Conservation (phyloP, 768 basidiomycete genomes). For the Lactifluus pinguis region DNA sequence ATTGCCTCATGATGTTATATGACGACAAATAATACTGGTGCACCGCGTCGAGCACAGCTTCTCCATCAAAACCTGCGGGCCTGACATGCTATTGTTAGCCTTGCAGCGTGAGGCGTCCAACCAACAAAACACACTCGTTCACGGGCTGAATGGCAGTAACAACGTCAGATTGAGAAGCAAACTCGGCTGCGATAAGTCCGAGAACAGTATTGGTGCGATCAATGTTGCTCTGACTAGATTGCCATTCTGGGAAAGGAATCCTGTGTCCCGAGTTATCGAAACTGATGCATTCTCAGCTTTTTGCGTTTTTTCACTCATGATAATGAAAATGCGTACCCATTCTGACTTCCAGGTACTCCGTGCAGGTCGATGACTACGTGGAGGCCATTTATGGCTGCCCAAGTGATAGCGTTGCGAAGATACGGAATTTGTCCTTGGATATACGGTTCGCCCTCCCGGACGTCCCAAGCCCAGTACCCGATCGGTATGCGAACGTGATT, state of each 20-base stretch:
- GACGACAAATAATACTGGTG: constrained; percentile 64
- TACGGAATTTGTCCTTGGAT: constrained; percentile 72
- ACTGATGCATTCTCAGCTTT: constrained; percentile 28
- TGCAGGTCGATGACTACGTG: constrained; percentile 70
- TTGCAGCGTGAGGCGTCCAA: no score
- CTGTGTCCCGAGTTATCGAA: constrained; percentile 78
- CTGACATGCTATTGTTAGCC: constrained; percentile 28
- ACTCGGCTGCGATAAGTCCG: constrained; percentile 51
- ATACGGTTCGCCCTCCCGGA: constrained; percentile 71
- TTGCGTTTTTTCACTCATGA: neutral
- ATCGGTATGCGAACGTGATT: constrained; percentile 82
- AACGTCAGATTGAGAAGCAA: constrained; percentile 41
- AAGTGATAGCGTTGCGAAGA: constrained; percentile 53
- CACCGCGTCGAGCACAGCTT: constrained; percentile 39
- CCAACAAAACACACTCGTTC: constrained; percentile 49
- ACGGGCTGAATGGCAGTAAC: constrained; percentile 65
- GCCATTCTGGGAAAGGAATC: constrained; percentile 57
- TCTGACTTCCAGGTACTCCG: constrained; percentile 78
- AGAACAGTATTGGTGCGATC: constrained; percentile 59
- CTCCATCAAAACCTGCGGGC: constrained; percentile 60
- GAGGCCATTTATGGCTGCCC: constrained; percentile 61
- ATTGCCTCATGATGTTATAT: constrained; percentile 57
- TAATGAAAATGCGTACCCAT: constrained; percentile 42
- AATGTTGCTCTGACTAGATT: constrained; percentile 54
- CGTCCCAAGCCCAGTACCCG: constrained; percentile 87